Evolutionary conservation across 2,329 filamentous ascomycete species (phyloP), one percentile per base, ranked within the genome.

Genomic region (Fusarium nematophilum): DNA sequence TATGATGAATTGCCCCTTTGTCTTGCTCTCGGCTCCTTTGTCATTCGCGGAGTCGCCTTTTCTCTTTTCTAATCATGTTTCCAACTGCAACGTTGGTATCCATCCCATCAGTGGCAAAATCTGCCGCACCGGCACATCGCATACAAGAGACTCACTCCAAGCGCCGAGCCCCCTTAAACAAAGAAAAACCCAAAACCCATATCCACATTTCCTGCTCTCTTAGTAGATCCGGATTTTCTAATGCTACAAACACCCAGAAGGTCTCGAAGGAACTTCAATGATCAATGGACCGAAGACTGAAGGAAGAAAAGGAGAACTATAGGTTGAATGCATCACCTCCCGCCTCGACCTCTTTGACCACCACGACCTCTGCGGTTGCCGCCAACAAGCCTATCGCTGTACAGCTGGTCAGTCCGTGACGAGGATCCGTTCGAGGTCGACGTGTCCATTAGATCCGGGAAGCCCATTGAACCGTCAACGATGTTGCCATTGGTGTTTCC

Each of bases 391-490:
- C 71, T 77, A 55, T 86, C 84, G 62, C 83, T 86, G 64, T 86
- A 86, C n/a, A 86, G 70, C 14, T 76, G 73, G 25, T 75, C 73
- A 45, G 69, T 72, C 27, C 62, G 63, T 17, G 59, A 65, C 5
- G 64, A 62, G 6, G 55, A 43, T 13, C 59, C 61, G 33, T 64
- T 63, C 27, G 61, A 54, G 38, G 57, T 54, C 7, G 63, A 46
- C 5, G 55, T 51, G 37, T 78, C 75, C 73, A 79, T 80, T 18
- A 76, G 71, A 25, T 85, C 83, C 37, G 79, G 75, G 59, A 86
- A 86, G 6, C 84, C 83, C 68, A 81, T 74, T 3, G 78, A 78
- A 10, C 84, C 84, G 57, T 87, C 84, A 6, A 86, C 72, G 13
- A 86, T 62, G 18, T 78, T 73, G 50, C 76, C 77, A 46, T 77